Evolutionary conservation across 257 asterid species (phyloP).

Genomic region (Linaria vulgaris): DNA sequence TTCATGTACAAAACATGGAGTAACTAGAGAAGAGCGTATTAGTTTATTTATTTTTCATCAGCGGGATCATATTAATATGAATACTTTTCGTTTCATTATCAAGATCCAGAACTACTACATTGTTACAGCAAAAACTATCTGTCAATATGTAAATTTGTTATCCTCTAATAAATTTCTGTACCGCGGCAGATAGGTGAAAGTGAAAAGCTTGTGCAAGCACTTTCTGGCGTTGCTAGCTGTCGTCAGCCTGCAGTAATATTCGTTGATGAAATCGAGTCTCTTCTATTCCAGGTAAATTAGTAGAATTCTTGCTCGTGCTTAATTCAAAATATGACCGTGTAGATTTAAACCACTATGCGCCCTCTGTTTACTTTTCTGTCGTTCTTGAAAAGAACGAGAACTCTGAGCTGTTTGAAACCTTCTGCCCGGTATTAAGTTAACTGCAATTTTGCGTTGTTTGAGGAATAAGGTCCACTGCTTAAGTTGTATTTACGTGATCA

Average conservation of each 20-base stretch:
- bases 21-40: conserved; percentile 10
- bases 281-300: conserved; percentile 77
- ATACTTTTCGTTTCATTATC: not conserved
- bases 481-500: conserved; percentile 8
- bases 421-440: not conserved
- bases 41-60: conserved; percentile 14
- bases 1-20: conserved; percentile 11
- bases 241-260: conserved; percentile 99
- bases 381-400: conserved; percentile 11
- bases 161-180: conserved; percentile 21
- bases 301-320: conserved; percentile 3
- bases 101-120: conserved; percentile 1
- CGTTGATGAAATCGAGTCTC: conserved; percentile 96
- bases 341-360: conserved; percentile 14
- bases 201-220: conserved; percentile 97
- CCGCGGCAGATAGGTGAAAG: conserved; percentile 93
- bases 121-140: not conserved
- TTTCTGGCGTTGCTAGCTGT: conserved; percentile 96
- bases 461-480: not conserved
- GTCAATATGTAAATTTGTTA: conserved; percentile 18
- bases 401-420: not conserved
- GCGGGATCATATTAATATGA: conserved; percentile 13
- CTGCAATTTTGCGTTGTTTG: not conserved
- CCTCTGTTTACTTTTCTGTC: not conserved
- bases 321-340: conserved; percentile 2